Evolutionary conservation across 2,329 filamentous ascomycete genomes (phyloP), one percentile per base, ranked within the genome.

Genomic region (Trichoderma gracile): DNA sequence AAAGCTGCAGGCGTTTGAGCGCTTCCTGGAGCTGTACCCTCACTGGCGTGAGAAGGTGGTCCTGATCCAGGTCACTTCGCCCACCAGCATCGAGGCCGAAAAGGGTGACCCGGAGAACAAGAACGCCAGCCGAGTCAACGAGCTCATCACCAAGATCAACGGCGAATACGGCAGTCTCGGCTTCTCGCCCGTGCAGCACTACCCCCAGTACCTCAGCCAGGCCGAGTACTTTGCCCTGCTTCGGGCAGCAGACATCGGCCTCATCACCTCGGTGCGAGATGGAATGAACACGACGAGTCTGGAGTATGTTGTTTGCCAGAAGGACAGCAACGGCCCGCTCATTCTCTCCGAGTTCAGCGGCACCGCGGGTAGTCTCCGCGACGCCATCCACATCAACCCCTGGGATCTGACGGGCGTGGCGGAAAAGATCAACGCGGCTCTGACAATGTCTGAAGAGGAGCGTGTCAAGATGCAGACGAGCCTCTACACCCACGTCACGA

Each of bases 201-300:
- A 95, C 76, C 92, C 93, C 8, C 93, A 97, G 75, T 97, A 97
- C 75, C 84, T 98, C 52, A 89, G 87, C 54, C 90, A 89, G 69
- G 90, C 93, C 71, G 93, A 98, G 78, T 98, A 98, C 77, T 96
- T 97, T 76, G 93, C 94, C 4, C 85, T 98, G n/a, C 84, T 98
- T 59, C 88, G 94, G 25, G 87, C 92, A 3, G 93, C 91, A 40
- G 93, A 98, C 75, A 91, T 97, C 69, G 94, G 93, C 4, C 82
- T 98, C 57, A 97, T 98, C 76, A 97, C 95, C 7, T 97, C 92
- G 70, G 93, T 98, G 23, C 88, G 94, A 66, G 95, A 98, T 75
- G 94, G 94, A 65, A 97, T 98, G 93, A 98, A 97, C 80, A 97
- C 94, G 0, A 97, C 93, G 21, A 96, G 92, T 74, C 81, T 98